Percentiles rank a stretch among this genome's conserved stretches.
Conservation (phyloP, 768 basidiomycete genomes). For the Lactarius psammicola region DNA sequence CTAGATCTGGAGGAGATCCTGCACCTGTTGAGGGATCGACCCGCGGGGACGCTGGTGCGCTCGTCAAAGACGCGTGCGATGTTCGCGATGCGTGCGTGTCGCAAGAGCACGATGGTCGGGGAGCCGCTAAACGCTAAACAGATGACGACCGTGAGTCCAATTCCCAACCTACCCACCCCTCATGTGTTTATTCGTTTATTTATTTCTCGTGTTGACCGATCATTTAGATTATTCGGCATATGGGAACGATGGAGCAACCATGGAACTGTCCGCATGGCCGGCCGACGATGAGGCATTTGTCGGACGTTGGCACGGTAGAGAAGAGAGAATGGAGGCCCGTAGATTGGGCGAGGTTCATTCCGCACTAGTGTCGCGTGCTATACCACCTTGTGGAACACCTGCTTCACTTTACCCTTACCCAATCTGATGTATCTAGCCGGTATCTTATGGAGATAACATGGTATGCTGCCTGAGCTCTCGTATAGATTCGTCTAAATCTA, state of each 20-base stretch:
- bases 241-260: constrained; percentile 39
- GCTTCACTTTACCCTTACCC: background rate
- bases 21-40: constrained; percentile 75
- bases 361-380: background rate
- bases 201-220: background rate
- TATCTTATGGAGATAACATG: background rate
- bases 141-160: constrained; percentile 61
- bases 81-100: constrained; percentile 95
- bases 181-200: background rate
- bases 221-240: constrained; percentile 35
- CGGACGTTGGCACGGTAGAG: constrained; percentile 16
- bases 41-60: constrained; percentile 79
- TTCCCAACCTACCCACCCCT: background rate
- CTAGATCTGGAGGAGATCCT: constrained; percentile 92
- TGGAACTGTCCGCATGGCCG: constrained; percentile 39
- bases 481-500: too few species aligned
- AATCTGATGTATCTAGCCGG: background rate
- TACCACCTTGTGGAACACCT: background rate
- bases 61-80: constrained; percentile 91
- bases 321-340: constrained; percentile 8
- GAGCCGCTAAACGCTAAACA: constrained; percentile 71
- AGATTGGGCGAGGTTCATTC: constrained; percentile 14
- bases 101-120: constrained; percentile 96
- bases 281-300: constrained; percentile 36
- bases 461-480: too few species aligned